Percentiles rank a stretch among this genome's conserved stretches.
Evolutionary conservation across 495 filamentous ascomycete genomes (phyloP).

Genomic region (Tuber aestivum): DNA sequence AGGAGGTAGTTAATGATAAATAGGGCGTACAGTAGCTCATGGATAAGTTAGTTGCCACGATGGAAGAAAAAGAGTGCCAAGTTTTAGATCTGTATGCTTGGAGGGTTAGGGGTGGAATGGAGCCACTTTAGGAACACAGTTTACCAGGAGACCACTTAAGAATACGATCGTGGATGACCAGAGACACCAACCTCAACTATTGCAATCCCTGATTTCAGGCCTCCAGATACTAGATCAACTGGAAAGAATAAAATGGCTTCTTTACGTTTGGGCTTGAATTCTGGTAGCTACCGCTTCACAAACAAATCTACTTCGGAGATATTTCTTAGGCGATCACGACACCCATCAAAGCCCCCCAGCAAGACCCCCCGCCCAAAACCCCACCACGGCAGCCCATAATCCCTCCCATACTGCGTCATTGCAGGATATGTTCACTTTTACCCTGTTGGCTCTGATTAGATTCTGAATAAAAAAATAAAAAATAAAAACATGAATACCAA

Average conservation of each 20-base stretch:
- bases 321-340: background rate
- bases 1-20: background rate
- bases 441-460: no score
- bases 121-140: background rate
- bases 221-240: background rate
- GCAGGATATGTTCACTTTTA: background rate
- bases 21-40: no score
- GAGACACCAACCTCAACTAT: background rate
- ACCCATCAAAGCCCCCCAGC: no score
- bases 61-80: no score
- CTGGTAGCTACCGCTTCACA: background rate
- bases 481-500: no score
- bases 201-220: no score
- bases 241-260: background rate
- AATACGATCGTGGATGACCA: background rate
- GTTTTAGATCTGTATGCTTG: background rate
- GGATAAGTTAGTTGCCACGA: no score
- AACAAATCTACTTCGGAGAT: background rate
- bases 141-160: background rate
- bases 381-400: no score
- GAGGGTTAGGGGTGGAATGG: background rate
- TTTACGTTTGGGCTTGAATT: background rate
- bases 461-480: no score
- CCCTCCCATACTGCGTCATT: background rate
- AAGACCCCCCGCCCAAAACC: background rate